These are phyloP conservation scores for Chrysochromulina parva DNA, from an alignment of 78 protist species.

Conservation along the genomic window DNA sequence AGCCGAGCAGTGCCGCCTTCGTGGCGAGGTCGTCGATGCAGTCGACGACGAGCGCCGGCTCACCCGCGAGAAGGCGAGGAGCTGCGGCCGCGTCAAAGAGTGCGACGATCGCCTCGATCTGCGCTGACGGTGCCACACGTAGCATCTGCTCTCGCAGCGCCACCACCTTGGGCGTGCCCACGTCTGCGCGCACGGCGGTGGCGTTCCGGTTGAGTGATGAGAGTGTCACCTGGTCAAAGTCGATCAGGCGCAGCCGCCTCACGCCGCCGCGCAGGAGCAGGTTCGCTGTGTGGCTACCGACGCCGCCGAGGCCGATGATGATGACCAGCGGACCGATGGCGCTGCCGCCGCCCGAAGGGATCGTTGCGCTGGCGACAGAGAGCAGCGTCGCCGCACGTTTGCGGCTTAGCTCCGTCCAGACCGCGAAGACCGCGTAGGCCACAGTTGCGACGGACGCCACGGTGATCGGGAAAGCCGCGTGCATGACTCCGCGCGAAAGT, in stretches of 20 bases:
- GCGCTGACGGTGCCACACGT: background rate
- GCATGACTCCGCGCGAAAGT: no score
- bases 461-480: no score
- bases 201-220: constrained; percentile 75
- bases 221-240: constrained; percentile 71
- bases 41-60: background rate
- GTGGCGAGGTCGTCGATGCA: background rate
- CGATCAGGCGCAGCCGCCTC: constrained; percentile 60
- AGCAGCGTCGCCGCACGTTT: no score
- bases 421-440: no score
- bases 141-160: background rate
- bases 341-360: no score
- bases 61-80: background rate
- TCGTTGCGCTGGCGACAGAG: no score
- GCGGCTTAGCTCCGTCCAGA: no score
- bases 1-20: constrained; percentile 32
- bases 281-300: constrained; percentile 56
- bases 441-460: no score
- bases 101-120: background rate
- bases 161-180: constrained; percentile 68
- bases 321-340: constrained; percentile 5
- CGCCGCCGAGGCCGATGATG: constrained; percentile 54
- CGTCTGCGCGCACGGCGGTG: constrained; percentile 62
- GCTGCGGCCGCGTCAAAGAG: background rate
- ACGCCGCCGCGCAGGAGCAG: constrained; percentile 70